Percentiles rank a stretch among this genome's conserved stretches.
These are phyloP conservation scores for Sclerotinia glacialis DNA, from an alignment of 2,329 filamentous ascomycete species.

Conservation along the genomic window DNA sequence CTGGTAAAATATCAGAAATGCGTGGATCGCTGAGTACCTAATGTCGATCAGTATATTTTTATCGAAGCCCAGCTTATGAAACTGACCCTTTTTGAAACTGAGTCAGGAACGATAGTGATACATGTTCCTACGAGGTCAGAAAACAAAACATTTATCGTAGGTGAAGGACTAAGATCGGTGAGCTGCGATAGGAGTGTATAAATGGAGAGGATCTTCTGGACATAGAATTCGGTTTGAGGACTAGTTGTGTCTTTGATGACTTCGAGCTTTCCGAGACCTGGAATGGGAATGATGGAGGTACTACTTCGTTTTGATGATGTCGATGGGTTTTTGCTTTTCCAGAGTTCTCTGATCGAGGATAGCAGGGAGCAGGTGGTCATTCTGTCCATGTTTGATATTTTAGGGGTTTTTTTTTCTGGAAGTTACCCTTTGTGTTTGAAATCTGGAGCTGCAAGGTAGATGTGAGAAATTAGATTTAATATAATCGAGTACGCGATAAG, in stretches of 20 bases:
- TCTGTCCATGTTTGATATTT: background rate
- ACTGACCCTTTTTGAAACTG: conserved; percentile 1
- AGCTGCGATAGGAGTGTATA: conserved; percentile 19
- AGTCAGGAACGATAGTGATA: conserved; percentile 26
- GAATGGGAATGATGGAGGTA: background rate
- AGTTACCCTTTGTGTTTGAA: background rate
- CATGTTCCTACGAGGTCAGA: conserved; percentile 42
- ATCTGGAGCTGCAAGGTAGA: background rate
- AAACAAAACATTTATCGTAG: conserved; percentile 40
- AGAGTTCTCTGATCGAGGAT: background rate
- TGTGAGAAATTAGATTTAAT: conserved; percentile 1
- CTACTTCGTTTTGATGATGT: background rate
- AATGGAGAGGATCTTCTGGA: conserved; percentile 17
- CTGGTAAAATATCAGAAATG: conserved; percentile 40
- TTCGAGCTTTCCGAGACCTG: background rate
- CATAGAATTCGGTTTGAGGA: conserved; percentile 15
- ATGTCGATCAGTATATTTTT: background rate
- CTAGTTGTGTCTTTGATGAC: background rate
- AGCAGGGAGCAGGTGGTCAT: background rate
- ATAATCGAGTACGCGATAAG: background rate
- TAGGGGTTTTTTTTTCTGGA: background rate
- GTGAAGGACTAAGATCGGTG: conserved; percentile 37
- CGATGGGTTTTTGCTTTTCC: background rate
- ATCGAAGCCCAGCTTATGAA: background rate
- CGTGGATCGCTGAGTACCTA: conserved; percentile 41